Conservation (phyloP, 83 land plant species). For the Diphasiastrum complanatum region DNA sequence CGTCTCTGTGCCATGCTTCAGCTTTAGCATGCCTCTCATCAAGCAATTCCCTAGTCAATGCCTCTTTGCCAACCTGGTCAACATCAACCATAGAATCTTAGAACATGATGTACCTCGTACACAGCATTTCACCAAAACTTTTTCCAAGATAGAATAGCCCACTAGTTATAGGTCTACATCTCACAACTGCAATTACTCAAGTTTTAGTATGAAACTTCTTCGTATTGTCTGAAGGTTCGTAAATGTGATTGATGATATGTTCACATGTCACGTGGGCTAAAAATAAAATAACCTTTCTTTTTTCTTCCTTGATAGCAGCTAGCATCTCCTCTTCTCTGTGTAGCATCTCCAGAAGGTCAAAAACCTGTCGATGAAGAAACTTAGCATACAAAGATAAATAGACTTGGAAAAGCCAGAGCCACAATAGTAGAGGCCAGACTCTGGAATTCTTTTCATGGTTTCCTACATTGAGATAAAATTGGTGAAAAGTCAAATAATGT, state of each 20-base stretch:
- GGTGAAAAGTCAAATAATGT: too few species aligned
- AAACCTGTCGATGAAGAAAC: conserved; percentile 41
- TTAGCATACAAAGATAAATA: conserved; percentile 1
- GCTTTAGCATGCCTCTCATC: conserved; percentile 70
- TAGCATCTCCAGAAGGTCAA: conserved; percentile 88
- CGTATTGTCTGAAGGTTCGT: not conserved
- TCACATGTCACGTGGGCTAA: conserved; percentile 45
- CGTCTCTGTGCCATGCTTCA: conserved; percentile 77
- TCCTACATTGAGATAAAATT: not conserved
- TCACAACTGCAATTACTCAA: not conserved
- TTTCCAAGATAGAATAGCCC: not conserved
- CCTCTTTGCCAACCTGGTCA: conserved; percentile 49
- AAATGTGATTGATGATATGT: conserved; percentile 27
- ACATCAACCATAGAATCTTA: not conserved
- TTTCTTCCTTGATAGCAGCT: conserved; percentile 6
- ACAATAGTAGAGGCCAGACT: not conserved
- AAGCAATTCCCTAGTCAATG: conserved; percentile 43
- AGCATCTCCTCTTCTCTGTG: conserved; percentile 95
- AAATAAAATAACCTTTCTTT: conserved; percentile 7
- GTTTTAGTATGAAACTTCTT: conserved; percentile 2
- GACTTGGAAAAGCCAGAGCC: not conserved
- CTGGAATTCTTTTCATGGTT: too few species aligned
- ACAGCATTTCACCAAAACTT: conserved; percentile 2
- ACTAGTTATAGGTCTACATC: not conserved
- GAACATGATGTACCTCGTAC: not conserved